Base-by-base conservation (phyloP, 2,329 filamentous ascomycete species). In the Hymenotorrendiella dingleyae region DNA sequence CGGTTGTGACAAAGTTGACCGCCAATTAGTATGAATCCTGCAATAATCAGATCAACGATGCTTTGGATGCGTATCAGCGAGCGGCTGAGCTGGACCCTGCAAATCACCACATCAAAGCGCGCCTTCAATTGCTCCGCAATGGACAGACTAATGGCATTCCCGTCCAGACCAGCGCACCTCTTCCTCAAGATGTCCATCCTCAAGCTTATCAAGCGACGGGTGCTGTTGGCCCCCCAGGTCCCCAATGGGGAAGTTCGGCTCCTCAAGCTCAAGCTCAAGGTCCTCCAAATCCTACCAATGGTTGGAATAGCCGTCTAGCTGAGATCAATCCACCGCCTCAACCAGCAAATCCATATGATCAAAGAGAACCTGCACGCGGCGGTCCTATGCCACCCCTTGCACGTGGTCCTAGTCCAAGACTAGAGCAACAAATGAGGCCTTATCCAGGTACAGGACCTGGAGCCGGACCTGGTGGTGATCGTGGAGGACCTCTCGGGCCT, bases 11-110 rank as follows among this genome's bases (percentile, higher is more conserved):
- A n/a, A n/a, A n/a, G n/a, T n/a, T n/a, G n/a, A n/a, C n/a, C n/a
- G n/a, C n/a, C n/a, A n/a, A 33, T 30, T 36, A 94, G 84, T 98
- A 98, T 61, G 93, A 98, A 65, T 95, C 89, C 20, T 98, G 93
- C 67, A 97, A 98, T 73, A 97, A 97, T 68, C 93, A 98, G 67
- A 95, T 94, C 45, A 87, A 82, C 40, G 93, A 98, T 70, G 93
- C 93, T 1, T 74, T 97, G 33, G 93, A 98, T 64, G 93, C 93
- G 5, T 98, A 97, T 63, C 86, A 91, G 59, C 80, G 93, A 54
- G 93, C 93, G 29, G 90, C 90, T 26, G 93, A 98, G 63, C 78
- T 98, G 52, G 93, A 98, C 61, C 91, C 93, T 0, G 74, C 72
- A 48, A 97, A 98, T 61, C 86, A 87, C 28, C 91, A 97, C 64